phyloP scores from a whole-genome alignment of 305 asterid species.

The Fraxinus latifolia region DNA sequence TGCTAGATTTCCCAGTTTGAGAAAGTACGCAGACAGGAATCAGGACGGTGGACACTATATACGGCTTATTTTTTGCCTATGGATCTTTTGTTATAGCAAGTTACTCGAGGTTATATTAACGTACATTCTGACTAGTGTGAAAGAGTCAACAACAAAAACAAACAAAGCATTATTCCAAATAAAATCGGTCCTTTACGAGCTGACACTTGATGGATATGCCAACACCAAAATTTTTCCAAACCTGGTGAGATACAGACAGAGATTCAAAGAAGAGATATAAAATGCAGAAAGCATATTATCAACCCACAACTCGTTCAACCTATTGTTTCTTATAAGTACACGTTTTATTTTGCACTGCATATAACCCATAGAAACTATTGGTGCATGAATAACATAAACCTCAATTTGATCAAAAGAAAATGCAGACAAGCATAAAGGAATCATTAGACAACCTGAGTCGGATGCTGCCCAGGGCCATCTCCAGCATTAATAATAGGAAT shows the following conservation, averaged over 20 bases:
- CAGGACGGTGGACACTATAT: neutral
- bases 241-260: neutral
- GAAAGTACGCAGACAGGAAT: neutral
- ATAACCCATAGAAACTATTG: neutral
- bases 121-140: neutral
- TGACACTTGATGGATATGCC: neutral
- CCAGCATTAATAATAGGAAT: conserved; percentile 92
- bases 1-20: neutral
- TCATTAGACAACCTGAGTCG: conserved; percentile 57
- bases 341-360: neutral
- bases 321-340: neutral
- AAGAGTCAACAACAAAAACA: neutral
- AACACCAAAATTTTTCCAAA: too few species aligned
- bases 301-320: neutral
- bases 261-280: neutral
- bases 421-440: neutral
- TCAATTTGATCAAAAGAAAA: neutral
- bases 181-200: neutral
- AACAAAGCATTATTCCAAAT: neutral
- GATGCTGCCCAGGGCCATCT: conserved; percentile 98
- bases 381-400: neutral
- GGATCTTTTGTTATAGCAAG: neutral
- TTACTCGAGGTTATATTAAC: neutral
- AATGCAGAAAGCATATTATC: neutral
- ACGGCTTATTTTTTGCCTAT: neutral